These are phyloP conservation scores for Pichia sp. DNA, from an alignment of 1,139 yeast genomes.

Conservation along the genomic window DNA sequence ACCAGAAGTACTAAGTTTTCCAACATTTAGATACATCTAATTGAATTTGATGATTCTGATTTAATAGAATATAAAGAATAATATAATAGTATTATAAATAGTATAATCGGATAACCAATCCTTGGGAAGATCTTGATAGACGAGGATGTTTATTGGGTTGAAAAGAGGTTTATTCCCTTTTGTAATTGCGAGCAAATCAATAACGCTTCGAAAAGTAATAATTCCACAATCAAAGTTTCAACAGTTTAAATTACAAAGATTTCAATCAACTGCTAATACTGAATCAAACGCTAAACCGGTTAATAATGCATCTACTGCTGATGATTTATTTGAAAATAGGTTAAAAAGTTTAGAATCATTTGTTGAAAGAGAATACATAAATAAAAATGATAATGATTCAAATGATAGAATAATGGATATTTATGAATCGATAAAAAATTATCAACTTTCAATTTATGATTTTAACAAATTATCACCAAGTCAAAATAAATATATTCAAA, in stretches of 20 bases:
- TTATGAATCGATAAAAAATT: conserved; percentile 15
- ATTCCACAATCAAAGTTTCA: no score
- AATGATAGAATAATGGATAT: conserved; percentile 2
- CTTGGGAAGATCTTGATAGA: no score
- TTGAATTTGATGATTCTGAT: no score
- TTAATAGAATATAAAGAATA: no score
- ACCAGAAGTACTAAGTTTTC: no score
- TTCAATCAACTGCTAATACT: conserved; percentile 4
- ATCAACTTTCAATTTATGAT: conserved; percentile 23
- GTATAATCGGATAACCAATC: no score
- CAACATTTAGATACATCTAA: no score
- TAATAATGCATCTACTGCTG: conserved; percentile 12
- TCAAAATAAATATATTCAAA: conserved; percentile 17
- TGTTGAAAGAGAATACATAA: conserved; percentile 11
- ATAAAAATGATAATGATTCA: background rate
- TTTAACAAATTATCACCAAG: conserved; percentile 18
- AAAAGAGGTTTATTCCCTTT: no score
- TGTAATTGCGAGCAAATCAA: no score
- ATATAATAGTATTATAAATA: no score
- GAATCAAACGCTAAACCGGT: background rate
- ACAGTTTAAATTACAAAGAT: background rate
- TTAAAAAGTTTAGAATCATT: conserved; percentile 15
- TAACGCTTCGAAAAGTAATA: background rate
- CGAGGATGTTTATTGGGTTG: no score
- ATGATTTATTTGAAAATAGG: conserved; percentile 18